Conservation (phyloP, 73 alveolate genomes). For the Paramecium bursaria region DNA sequence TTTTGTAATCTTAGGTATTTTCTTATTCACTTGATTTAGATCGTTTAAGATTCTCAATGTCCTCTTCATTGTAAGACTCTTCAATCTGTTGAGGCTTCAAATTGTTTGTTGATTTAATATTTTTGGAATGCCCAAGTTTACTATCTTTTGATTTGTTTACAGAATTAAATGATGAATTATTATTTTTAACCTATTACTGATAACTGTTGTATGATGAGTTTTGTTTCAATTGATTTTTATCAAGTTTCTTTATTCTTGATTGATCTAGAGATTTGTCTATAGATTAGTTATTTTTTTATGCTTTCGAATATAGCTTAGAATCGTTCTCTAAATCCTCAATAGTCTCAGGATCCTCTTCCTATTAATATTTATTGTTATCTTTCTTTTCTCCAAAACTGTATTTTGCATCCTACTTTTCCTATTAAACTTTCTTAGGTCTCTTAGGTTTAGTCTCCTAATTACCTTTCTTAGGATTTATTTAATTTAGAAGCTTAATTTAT, state of each 20-base stretch:
- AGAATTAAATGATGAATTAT: no score
- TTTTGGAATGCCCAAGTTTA: no score
- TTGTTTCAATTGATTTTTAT: neutral
- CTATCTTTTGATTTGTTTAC: no score
- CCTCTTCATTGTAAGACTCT: constrained; percentile 39
- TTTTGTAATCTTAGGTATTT: constrained; percentile 46
- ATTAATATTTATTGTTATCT: neutral
- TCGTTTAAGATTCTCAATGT: constrained; percentile 32
- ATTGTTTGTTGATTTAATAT: no score
- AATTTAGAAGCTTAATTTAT: constrained; percentile 9
- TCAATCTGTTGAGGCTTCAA: constrained; percentile 30
- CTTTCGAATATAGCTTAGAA: constrained; percentile 6
- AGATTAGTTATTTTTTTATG: constrained; percentile 14
- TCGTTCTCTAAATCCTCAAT: constrained; percentile 21
- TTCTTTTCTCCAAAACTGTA: constrained; percentile 52
- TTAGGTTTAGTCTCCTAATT: constrained; percentile 14
- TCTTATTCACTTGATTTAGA: constrained; percentile 42
- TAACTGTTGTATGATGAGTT: neutral
- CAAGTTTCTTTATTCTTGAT: constrained; percentile 13
- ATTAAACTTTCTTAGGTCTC: neutral
- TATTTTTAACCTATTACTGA: no score
- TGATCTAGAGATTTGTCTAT: constrained; percentile 27
- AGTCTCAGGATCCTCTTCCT: neutral
- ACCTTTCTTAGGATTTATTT: neutral
- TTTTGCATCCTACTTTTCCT: neutral